These are phyloP conservation scores for Suhomyces sp. DNA, from an alignment of 805 yeast genomes.

Conservation along the genomic window DNA sequence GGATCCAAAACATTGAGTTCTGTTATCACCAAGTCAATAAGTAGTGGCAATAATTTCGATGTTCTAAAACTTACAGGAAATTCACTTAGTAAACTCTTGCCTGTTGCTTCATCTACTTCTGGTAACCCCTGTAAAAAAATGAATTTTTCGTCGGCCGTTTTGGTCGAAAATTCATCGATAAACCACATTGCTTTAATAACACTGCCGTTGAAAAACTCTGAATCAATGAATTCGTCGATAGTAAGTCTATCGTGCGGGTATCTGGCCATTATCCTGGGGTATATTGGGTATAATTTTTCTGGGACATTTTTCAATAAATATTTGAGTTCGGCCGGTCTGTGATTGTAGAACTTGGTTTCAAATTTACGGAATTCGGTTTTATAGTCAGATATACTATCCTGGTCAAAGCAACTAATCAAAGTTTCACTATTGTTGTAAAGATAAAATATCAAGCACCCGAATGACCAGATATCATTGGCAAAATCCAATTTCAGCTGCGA, in stretches of 20 bases:
- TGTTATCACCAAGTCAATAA: conserved; percentile 52
- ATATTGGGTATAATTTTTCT: conserved; percentile 45
- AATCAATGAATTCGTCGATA: conserved; percentile 66
- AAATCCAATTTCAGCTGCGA: conserved; percentile 47
- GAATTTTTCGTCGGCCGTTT: conserved; percentile 62
- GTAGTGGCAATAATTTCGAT: conserved; percentile 72
- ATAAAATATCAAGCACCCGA: conserved; percentile 74
- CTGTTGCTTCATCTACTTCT: conserved; percentile 18
- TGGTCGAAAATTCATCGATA: conserved; percentile 80
- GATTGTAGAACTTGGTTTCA: conserved; percentile 44
- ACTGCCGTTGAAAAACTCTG: conserved; percentile 79
- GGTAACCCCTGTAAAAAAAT: conserved; percentile 67
- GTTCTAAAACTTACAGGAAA: conserved; percentile 49
- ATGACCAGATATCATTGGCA: conserved; percentile 78
- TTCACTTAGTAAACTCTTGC: conserved; percentile 23
- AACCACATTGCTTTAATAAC: conserved; percentile 76
- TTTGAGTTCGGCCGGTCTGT: conserved; percentile 32
- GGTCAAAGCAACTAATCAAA: conserved; percentile 39
- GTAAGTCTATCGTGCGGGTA: conserved; percentile 57
- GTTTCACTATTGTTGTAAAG: conserved; percentile 58
- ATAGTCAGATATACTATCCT: conserved; percentile 58
- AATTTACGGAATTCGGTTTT: conserved; percentile 53
- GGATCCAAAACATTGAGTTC: conserved; percentile 27
- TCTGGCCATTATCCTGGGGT: conserved; percentile 55
- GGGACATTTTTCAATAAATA: conserved; percentile 61